Evolutionary conservation across 2,329 filamentous ascomycete genomes (phyloP).

Genomic region (Leptographium wingfieldii): DNA sequence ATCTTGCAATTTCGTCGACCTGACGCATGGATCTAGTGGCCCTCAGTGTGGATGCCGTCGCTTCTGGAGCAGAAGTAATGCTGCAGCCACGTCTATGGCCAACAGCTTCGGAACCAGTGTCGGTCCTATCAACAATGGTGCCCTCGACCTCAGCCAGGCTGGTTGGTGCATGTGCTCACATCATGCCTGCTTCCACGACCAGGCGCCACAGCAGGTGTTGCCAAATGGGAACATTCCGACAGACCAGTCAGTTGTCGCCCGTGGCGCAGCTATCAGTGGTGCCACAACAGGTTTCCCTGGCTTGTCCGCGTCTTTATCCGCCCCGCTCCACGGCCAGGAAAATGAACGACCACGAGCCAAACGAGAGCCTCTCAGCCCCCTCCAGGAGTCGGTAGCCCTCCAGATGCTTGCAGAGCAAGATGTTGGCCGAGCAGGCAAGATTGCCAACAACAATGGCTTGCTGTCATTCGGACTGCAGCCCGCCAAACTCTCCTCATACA

Average conservation of each 20-base stretch:
- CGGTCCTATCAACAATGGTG: slow-evolving; percentile 16
- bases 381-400: slow-evolving; percentile 30
- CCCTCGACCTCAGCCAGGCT: slow-evolving; percentile 19
- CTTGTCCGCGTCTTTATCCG: background rate
- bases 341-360: slow-evolving; percentile 36
- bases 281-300: background rate
- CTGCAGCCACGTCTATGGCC: slow-evolving; percentile 3
- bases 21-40: slow-evolving; percentile 37
- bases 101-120: slow-evolving; percentile 18
- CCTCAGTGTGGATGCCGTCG: slow-evolving; percentile 46
- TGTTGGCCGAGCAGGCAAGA: background rate
- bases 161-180: slow-evolving; percentile 51
- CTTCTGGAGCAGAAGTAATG: slow-evolving; percentile 39
- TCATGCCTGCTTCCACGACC: slow-evolving; percentile 48
- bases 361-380: slow-evolving; percentile 39
- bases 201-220: slow-evolving; percentile 14
- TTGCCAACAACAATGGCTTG: background rate
- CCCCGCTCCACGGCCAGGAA: slow-evolving; percentile 28
- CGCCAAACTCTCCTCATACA: slow-evolving; percentile 9
- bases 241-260: slow-evolving; percentile 3
- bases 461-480: slow-evolving; percentile 19
- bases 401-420: slow-evolving; percentile 19
- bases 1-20: slow-evolving; percentile 44
- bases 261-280: background rate
- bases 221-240: background rate